These are phyloP conservation scores for Arthrinium phaeospermum DNA, from an alignment of 2,329 filamentous ascomycete species.

Conservation along the genomic window DNA sequence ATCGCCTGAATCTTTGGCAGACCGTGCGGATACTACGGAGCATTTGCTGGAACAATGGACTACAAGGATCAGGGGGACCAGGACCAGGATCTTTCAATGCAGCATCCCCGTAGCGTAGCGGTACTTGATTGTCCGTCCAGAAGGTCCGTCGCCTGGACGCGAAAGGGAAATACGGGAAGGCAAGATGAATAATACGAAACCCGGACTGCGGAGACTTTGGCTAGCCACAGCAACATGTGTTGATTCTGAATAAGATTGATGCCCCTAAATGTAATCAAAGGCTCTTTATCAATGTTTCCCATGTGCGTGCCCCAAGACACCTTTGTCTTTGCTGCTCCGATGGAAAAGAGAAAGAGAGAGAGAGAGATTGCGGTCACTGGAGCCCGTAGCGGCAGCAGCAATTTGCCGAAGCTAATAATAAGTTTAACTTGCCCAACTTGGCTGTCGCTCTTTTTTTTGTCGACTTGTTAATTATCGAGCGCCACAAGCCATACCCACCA, in stretches of 20 bases:
- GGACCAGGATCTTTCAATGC: neutral
- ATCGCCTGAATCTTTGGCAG: conserved; percentile 8
- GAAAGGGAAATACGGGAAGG: neutral
- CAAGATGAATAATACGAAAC: neutral
- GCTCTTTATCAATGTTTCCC: neutral
- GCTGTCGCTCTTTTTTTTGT: neutral
- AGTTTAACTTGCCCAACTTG: neutral
- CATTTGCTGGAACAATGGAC: conserved; percentile 1
- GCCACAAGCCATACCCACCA: conserved; percentile 1
- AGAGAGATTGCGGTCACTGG: neutral
- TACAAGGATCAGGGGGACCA: conserved; percentile 3
- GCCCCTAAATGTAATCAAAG: neutral
- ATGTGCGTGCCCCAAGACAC: neutral
- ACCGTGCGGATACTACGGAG: conserved; percentile 23
- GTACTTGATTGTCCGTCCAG: neutral
- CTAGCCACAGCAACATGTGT: neutral
- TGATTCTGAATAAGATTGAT: conserved; percentile 10
- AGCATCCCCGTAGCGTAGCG: neutral
- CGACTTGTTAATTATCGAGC: neutral
- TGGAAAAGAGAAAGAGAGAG: neutral
- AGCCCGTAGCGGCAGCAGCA: neutral
- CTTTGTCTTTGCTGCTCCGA: neutral
- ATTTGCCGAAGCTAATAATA: neutral
- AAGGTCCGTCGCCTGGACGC: neutral
- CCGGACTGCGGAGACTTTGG: neutral